Conservation (phyloP, 2,329 filamentous ascomycete genomes). For the Colletotrichum australisinense region DNA sequence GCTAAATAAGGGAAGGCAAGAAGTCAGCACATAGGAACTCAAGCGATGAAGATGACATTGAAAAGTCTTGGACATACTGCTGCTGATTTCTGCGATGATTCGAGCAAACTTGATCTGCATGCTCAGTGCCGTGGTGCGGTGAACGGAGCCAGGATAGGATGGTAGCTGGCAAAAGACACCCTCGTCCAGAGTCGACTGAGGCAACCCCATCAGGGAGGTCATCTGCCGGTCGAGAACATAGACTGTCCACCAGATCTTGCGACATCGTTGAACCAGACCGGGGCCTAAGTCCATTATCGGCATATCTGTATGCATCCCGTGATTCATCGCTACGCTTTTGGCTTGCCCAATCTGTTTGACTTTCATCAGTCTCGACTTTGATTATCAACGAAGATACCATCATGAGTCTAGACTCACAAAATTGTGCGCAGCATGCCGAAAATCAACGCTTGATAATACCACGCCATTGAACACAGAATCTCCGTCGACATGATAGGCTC, state of each 20-base stretch:
- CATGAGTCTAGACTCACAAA: conserved; percentile 46
- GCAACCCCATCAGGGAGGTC: conserved; percentile 64
- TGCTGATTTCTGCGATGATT: conserved; percentile 45
- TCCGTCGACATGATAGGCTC: conserved; percentile 60
- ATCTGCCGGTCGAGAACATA: conserved; percentile 65
- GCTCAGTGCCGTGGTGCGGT: conserved; percentile 43
- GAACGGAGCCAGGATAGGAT: conserved; percentile 41
- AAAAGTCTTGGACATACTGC: conserved; percentile 38
- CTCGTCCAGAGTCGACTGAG: conserved; percentile 59
- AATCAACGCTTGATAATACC: conserved; percentile 64
- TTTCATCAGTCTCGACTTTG: not conserved
- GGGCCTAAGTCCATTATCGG: conserved; percentile 53
- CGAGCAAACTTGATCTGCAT: conserved; percentile 48
- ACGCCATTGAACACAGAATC: conserved; percentile 60
- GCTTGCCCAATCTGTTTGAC: conserved; percentile 59
- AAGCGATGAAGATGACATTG: not conserved
- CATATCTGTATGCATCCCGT: conserved; percentile 66
- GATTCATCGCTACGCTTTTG: conserved; percentile 59
- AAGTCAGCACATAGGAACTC: not conserved
- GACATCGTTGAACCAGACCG: conserved; percentile 55
- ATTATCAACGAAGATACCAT: too few relatives aligned
- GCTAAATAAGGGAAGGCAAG: conserved; percentile 28
- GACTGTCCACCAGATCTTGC: conserved; percentile 65
- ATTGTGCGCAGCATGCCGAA: conserved; percentile 56
- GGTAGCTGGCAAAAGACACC: conserved; percentile 58